Evolutionary conservation across 1,284 basidiomycete species (phyloP).

Genomic region (Singerocomus rubriflavus): DNA sequence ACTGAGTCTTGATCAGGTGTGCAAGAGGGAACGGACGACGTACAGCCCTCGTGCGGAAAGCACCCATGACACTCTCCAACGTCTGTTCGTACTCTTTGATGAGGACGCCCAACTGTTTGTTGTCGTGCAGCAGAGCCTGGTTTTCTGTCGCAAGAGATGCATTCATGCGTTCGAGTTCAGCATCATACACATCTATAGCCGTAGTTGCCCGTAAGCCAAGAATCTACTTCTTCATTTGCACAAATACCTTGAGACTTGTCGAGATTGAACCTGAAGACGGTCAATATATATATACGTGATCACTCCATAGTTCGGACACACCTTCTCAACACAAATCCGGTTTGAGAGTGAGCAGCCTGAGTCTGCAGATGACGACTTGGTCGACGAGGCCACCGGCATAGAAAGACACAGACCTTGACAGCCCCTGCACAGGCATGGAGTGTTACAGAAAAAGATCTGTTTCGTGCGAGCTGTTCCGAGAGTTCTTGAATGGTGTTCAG

Average conservation of each 20-base stretch:
- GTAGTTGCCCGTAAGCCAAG: not conserved
- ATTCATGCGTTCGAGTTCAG: constrained; percentile 93
- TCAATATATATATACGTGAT: not conserved
- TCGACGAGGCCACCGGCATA: not conserved
- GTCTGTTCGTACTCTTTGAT: constrained; percentile 98
- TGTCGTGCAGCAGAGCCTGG: constrained; percentile 85
- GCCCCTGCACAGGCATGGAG: constrained; percentile 67
- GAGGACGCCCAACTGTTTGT: constrained; percentile 88
- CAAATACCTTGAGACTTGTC: constrained; percentile 82
- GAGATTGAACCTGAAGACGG: constrained; percentile 66
- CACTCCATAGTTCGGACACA: constrained; percentile 32
- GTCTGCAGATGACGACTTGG: constrained; percentile 37
- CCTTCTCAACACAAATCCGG: constrained; percentile 90
- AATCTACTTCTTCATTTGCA: not conserved
- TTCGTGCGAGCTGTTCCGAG: constrained; percentile 80
- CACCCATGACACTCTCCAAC: constrained; percentile 92
- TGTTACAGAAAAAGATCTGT: constrained; percentile 58
- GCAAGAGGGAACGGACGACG: constrained; percentile 35
- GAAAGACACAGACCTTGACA: constrained; percentile 62
- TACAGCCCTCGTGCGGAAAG: constrained; percentile 90
- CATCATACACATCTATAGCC: constrained; percentile 81
- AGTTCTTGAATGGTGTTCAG: constrained; percentile 78
- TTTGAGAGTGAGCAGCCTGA: constrained; percentile 69
- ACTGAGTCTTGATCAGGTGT: not conserved
- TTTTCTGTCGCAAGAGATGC: constrained; percentile 82